Base-by-base conservation (phyloP, 345 rosid species). In the Lumnitzera littorea region DNA sequence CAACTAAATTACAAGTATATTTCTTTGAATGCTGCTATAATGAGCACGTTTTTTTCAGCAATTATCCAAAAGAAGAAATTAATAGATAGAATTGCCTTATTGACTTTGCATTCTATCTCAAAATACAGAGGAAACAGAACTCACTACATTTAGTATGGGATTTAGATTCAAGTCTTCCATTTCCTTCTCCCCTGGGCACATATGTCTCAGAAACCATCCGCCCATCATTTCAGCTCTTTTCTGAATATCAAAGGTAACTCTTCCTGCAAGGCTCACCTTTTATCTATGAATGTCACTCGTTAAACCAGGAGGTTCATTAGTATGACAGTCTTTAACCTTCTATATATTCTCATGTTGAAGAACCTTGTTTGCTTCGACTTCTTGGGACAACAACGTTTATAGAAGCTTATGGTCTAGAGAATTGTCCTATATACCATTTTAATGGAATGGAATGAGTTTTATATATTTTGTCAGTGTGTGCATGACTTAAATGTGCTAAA, bases 81-180 rank as follows among this genome's bases (percentile, higher is more conserved):
- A 15, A 46, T 36, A 53, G 5, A 48, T 15, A 14, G n/a, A 62
- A 9, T 59, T 16, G n/a, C 23, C 53, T 58, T 13, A 48, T 46
- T 52, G 2, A 43, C 55, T 3, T 50, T 8, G 3, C 48, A 12
- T 36, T 24, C 15, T 51, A 13, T 0, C 9, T 10, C 29, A 24
- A 56, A 62, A 43, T 61, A 25, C 75, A 91, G 91, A 82, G 65
- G 62, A 89, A 76, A 80, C 76, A 65, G 23, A 77, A 61, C 24
- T 55, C 76, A 48, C 58, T 77, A 66, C 66, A 68, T 61, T 58
- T 85, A 58, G 95, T 83, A 48, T 89, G 96, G 96, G 96, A 91
- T 78, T 78, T 91, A 51, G 91, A 91, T 79, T 89, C 98, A 1
- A 72, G 69, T 67, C 87, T 91, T 64, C 84, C 88, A 10, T 82